Base-by-base conservation (phyloP, 1,284 basidiomycete species). In the Irpex rosettiformis region DNA sequence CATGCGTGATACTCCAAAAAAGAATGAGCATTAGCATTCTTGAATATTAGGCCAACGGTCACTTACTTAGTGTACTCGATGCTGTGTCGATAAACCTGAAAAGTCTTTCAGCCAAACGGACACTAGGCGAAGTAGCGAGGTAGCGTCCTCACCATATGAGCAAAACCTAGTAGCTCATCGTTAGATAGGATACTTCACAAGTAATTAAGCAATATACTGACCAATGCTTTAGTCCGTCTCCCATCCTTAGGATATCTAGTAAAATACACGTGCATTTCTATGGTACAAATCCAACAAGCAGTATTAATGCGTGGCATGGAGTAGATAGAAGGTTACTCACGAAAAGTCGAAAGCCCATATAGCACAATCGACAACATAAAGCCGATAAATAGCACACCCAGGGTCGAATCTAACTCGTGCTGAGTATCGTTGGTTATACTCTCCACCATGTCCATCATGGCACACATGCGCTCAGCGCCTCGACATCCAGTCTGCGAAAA, bases 261-360 rank as follows among this genome's bases (percentile, higher is more conserved):
- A 58, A 68, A 75, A 62, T 77, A 78, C 11, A 77, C 67, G 62
- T 77, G 78, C 3, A 69, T 67, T 62, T 77, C 75, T 77, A 63
- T n/a, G 27, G 16, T 37, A 37, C 3, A 2, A 47, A 7, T 37
- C 11, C 18, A 29, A 11, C 47, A 45, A 22, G 33, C n/a, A n/a
- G n/a, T n/a, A n/a, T n/a, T n/a, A n/a, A n/a, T n/a, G n/a, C n/a
- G n/a, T n/a, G n/a, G n/a, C n/a, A n/a, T n/a, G n/a, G n/a, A n/a
- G n/a, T n/a, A n/a, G n/a, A n/a, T n/a, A n/a, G n/a, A n/a, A n/a
- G n/a, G n/a, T 4, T 29, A 70, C 76, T 21, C 57, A 76, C 77
- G 77, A 66, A 77, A 77, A 65, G 78, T 77, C 13, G 75, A 76
- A 54, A 77, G 67, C 10, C 75, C 76, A 54, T 78, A 77, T 28